These are phyloP conservation scores for Puccinia hordei DNA, from an alignment of 1,284 basidiomycete genomes.

Conservation along the genomic window DNA sequence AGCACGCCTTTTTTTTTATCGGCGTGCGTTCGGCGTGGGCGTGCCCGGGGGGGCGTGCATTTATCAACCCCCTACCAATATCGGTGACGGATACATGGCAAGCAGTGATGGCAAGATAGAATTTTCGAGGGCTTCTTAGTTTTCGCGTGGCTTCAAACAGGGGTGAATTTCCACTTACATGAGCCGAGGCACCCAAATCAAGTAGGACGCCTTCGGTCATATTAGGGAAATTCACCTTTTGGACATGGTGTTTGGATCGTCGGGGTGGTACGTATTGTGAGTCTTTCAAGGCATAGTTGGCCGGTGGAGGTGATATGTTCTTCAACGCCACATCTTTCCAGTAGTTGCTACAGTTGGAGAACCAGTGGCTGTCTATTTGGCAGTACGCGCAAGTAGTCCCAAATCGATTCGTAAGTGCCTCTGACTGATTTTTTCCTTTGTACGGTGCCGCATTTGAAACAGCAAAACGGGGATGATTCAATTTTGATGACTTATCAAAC, in stretches of 20 bases:
- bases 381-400: neutral
- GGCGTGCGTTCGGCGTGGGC: too few relatives aligned
- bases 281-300: neutral
- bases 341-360: neutral
- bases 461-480: neutral
- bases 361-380: neutral
- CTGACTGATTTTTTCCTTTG: neutral
- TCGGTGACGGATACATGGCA: too few relatives aligned
- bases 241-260: neutral
- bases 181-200: slow-evolving; percentile 1
- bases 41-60: too few relatives aligned
- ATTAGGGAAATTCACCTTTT: neutral
- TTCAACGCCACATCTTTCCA: neutral
- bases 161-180: neutral
- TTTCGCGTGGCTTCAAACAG: neutral
- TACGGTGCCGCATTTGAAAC: neutral
- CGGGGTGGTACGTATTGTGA: neutral
- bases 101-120: too few relatives aligned
- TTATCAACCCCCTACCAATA: too few relatives aligned
- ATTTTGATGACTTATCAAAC: neutral
- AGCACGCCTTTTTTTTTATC: too few relatives aligned
- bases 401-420: neutral
- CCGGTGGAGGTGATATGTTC: neutral
- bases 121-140: too few relatives aligned
- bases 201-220: neutral